A percentile compares a stretch with the other conserved stretches of the same genome.
Evolutionary conservation across 148 eudicot genomes (phyloP).

Genomic region (Pharnaceum exiguum): DNA sequence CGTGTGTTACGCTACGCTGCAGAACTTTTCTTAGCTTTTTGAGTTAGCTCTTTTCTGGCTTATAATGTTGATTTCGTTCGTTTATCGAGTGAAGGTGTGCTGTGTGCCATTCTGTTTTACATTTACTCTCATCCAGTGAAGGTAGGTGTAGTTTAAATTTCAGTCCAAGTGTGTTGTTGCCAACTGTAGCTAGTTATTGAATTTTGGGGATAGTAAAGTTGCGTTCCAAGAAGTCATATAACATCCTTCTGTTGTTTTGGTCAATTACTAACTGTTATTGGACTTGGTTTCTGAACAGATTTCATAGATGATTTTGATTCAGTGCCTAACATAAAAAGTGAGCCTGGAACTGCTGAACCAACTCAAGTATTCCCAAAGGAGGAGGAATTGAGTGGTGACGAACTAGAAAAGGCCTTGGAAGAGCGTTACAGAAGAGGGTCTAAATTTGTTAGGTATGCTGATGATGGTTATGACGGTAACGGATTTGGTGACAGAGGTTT

Average conservation of each 20-base stretch:
- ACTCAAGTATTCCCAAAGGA: slow-evolving; percentile 64
- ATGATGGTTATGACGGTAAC: slow-evolving; percentile 52
- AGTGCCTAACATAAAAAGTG: slow-evolving; percentile 29
- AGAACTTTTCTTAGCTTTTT: too few species aligned
- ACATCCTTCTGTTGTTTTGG: too few species aligned
- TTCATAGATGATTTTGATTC: slow-evolving; percentile 38
- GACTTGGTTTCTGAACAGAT: slow-evolving; percentile 33
- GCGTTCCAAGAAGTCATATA: not conserved
- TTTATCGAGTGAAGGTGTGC: too few species aligned
- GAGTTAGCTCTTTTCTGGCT: too few species aligned
- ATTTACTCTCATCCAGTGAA: too few species aligned
- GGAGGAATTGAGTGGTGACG: slow-evolving; percentile 79
- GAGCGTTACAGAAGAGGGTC: slow-evolving; percentile 79
- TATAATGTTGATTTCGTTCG: too few species aligned
- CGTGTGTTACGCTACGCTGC: too few species aligned
- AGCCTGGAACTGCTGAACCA: slow-evolving; percentile 38
- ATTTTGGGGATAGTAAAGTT: too few species aligned
- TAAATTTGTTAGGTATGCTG: slow-evolving; percentile 65
- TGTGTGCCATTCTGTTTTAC: too few species aligned
- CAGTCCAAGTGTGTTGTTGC: too few species aligned
- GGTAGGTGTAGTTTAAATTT: too few species aligned
- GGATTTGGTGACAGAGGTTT: slow-evolving; percentile 29
- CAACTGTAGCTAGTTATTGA: too few species aligned
- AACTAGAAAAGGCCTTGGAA: slow-evolving; percentile 58
- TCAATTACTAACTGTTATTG: not conserved